Evolutionary conservation across 2,329 filamentous ascomycete genomes (phyloP), one percentile per base, ranked within the genome.

Genomic region (Epichloe aotearoae): DNA sequence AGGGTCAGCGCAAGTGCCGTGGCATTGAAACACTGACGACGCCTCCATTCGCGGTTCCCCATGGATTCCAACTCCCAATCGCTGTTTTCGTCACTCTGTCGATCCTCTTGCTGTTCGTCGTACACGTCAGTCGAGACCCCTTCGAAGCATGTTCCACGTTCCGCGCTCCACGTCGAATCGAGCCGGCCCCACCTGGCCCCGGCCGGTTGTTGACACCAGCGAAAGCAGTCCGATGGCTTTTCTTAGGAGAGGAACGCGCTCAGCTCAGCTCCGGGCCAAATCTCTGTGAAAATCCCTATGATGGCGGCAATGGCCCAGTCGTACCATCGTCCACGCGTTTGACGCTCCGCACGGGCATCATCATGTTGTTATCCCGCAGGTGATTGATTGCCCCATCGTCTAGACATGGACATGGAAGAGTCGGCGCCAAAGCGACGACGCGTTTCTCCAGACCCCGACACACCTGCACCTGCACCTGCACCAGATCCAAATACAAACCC

Each of bases 401-500:
- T n/a, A 15, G 10, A 41, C 14, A 23, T 10, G n/a, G 52, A 41
- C 46, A 71, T 71, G 69, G 76, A 80, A 55, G 69, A 73, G 50
- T 79, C 80, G 26, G 76, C 80, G 45, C 70, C 78, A 5, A 86
- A 86, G 65, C 73, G 49, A 51, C 46, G 49, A 53, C 52, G 52
- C 52, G 52, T 53, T 50, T 51, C 52, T 53, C 37, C 39, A 46
- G 52, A 53, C 33, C n/a, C 46, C 20, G 37, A 50, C 41, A 38
- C 36, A 23, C 43, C 42, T 12, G 30, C 43, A 41, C 39, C 30
- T 8, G 23, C 30, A 26, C 19, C 47, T 33, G 41, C 33, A 10
- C 39, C 40, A 37, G 30, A 26, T 36, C 33, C 48, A 41, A 11
- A 12, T 12, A 30, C 40, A 37, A 7, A 34, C 12, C 14, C 41